Percentiles rank a stretch among this genome's conserved stretches.
These are phyloP conservation scores for Suillus weaverae DNA, from an alignment of 768 basidiomycete species.

Conservation along the genomic window DNA sequence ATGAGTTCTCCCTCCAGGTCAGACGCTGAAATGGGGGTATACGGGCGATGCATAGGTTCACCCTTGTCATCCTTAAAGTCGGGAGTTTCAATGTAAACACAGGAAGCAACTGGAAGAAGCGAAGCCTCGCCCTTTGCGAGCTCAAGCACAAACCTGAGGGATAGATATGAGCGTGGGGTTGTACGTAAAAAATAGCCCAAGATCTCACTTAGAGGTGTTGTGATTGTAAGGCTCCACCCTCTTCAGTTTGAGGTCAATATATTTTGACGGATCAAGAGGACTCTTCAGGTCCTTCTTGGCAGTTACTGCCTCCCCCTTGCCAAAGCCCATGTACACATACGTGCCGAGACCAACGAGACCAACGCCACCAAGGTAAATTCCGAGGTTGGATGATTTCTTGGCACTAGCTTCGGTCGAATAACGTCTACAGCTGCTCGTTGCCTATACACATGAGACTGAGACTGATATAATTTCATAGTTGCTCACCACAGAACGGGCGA, in stretches of 20 bases:
- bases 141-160: constrained; percentile 70
- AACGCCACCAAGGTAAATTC: constrained; percentile 48
- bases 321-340: constrained; percentile 52
- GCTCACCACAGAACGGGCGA: constrained; percentile 45
- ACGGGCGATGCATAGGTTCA: constrained; percentile 86
- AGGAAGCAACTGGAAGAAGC: constrained; percentile 76
- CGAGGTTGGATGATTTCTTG: constrained; percentile 49
- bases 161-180: constrained; percentile 5
- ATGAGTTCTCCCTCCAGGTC: constrained; percentile 73
- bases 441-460: constrained; percentile 20
- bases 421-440: constrained; percentile 38
- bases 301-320: constrained; percentile 38
- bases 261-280: constrained; percentile 73
- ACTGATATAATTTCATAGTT: too few relatives aligned
- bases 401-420: constrained; percentile 47
- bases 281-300: constrained; percentile 49
- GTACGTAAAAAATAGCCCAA: not conserved
- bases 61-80: constrained; percentile 75
- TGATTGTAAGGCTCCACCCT: constrained; percentile 87
- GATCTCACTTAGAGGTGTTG: constrained; percentile 76
- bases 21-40: constrained; percentile 86
- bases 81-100: constrained; percentile 74
- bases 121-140: constrained; percentile 78
- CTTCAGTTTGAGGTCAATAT: constrained; percentile 80
- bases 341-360: constrained; percentile 44